A percentile compares a stretch with the other conserved stretches of the same genome.
Conservation (phyloP, 108 stramenopile genomes). For the Cyclotella kingstonii region DNA sequence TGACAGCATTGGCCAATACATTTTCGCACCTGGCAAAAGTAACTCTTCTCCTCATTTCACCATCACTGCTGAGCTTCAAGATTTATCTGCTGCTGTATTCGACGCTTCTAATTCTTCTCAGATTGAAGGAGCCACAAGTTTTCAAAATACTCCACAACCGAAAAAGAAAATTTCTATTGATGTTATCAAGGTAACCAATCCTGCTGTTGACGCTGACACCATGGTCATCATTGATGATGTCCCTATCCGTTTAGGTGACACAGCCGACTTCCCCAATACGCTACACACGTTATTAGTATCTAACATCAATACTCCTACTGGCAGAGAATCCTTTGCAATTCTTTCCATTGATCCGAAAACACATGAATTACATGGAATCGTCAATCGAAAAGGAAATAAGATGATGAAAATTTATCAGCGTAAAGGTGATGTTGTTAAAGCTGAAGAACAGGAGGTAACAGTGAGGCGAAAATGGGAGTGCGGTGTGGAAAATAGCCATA, state of each 20-base stretch:
- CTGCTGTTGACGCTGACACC: background rate
- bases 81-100: too few species aligned
- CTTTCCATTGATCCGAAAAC: background rate
- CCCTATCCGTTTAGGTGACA: too few species aligned
- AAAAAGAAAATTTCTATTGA: constrained; percentile 4
- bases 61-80: too few species aligned
- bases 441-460: constrained; percentile 3
- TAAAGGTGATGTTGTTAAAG: background rate
- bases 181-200: background rate
- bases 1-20: too few species aligned
- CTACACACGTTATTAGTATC: constrained; percentile 1
- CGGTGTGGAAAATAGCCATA: too few species aligned
- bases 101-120: too few species aligned
- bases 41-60: too few species aligned
- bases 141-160: too few species aligned
- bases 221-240: too few species aligned
- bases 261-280: too few species aligned
- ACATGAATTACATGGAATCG: constrained; percentile 2
- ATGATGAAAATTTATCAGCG: constrained; percentile 12
- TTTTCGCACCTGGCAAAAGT: too few species aligned
- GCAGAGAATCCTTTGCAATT: background rate
- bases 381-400: background rate
- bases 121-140: too few species aligned
- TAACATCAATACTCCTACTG: background rate
- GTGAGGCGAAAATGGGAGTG: constrained; percentile 10